Percentiles rank a stretch among this genome's conserved stretches.
Conservation (phyloP, 371 early-diverging fungal species). For the Phascolomyces articulosus region DNA sequence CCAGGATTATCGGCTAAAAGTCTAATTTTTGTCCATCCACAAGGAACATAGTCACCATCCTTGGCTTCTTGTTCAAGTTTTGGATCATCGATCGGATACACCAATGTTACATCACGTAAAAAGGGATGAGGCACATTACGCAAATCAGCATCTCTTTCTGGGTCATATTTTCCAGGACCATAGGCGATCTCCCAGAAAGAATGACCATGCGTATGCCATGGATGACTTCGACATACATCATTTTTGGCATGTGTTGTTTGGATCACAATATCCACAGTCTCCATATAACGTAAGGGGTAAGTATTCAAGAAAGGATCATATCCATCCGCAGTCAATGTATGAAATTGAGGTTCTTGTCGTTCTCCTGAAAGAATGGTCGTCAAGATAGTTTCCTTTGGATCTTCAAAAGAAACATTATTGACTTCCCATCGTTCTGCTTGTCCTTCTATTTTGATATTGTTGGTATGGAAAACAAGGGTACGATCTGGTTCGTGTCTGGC, state of each 20-base stretch:
- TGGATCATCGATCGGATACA: slow-evolving; percentile 33
- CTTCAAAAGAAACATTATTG: slow-evolving; percentile 29
- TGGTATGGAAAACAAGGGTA: not conserved
- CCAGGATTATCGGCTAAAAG: slow-evolving; percentile 41
- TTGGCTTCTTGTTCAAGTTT: not conserved
- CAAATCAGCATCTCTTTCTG: slow-evolving; percentile 26
- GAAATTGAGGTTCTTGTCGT: slow-evolving; percentile 2
- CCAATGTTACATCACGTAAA: slow-evolving; percentile 36
- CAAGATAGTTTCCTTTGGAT: slow-evolving; percentile 20
- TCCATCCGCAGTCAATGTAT: slow-evolving; percentile 3
- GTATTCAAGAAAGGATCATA: slow-evolving; percentile 37
- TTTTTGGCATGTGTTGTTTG: slow-evolving; percentile 31
- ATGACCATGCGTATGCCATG: slow-evolving; percentile 56
- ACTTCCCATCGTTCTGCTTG: slow-evolving; percentile 23
- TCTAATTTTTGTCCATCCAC: slow-evolving; percentile 48
- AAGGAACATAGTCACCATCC: slow-evolving; percentile 15
- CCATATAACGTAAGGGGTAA: slow-evolving; percentile 34
- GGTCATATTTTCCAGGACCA: slow-evolving; percentile 40
- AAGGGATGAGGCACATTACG: slow-evolving; percentile 27
- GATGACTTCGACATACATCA: slow-evolving; percentile 40
- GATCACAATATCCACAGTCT: slow-evolving; percentile 40
- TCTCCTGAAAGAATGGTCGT: slow-evolving; percentile 14
- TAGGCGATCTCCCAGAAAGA: slow-evolving; percentile 43
- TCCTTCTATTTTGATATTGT: not conserved
- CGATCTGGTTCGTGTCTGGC: not conserved